A percentile compares a stretch with the other conserved stretches of the same genome.
Evolutionary conservation across 805 yeast species (phyloP).

Genomic region (Pichia exigua): DNA sequence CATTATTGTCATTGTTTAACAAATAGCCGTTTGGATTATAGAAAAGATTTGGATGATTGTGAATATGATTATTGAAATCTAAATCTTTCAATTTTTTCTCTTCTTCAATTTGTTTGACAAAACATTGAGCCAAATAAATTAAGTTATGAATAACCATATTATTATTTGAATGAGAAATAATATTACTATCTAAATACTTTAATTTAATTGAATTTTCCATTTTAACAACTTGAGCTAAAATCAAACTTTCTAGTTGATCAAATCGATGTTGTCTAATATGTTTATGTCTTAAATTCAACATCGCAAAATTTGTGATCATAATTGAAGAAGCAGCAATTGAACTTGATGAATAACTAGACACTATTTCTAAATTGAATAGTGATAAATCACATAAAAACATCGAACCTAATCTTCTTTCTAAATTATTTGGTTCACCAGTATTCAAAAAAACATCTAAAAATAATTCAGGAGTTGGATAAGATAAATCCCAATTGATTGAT

Average conservation of each 20-base stretch:
- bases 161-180: slow-evolving; percentile 10
- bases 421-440: slow-evolving; percentile 27
- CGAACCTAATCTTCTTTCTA: slow-evolving; percentile 48
- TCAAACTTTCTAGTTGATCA: slow-evolving; percentile 23
- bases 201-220: slow-evolving; percentile 21
- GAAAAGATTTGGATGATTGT: background rate
- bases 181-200: slow-evolving; percentile 18
- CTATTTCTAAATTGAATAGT: slow-evolving; percentile 52
- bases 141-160: slow-evolving; percentile 19
- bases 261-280: slow-evolving; percentile 24
- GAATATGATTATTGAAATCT: slow-evolving; percentile 1
- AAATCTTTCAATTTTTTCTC: slow-evolving; percentile 8
- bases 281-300: slow-evolving; percentile 33
- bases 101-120: slow-evolving; percentile 20
- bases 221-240: slow-evolving; percentile 19
- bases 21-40: slow-evolving; percentile 6
- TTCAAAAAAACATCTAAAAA: slow-evolving; percentile 50
- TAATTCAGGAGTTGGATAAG: slow-evolving; percentile 54
- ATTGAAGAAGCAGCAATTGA: slow-evolving; percentile 46
- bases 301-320: slow-evolving; percentile 38
- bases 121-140: slow-evolving; percentile 20
- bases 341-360: slow-evolving; percentile 40
- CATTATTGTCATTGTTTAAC: background rate
- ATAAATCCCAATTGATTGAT: slow-evolving; percentile 56
- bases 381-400: slow-evolving; percentile 59